A percentile compares a stretch with the other conserved stretches of the same genome.
Evolutionary conservation across 495 filamentous ascomycete genomes (phyloP).

Genomic region (Mycothermus thermophilus): DNA sequence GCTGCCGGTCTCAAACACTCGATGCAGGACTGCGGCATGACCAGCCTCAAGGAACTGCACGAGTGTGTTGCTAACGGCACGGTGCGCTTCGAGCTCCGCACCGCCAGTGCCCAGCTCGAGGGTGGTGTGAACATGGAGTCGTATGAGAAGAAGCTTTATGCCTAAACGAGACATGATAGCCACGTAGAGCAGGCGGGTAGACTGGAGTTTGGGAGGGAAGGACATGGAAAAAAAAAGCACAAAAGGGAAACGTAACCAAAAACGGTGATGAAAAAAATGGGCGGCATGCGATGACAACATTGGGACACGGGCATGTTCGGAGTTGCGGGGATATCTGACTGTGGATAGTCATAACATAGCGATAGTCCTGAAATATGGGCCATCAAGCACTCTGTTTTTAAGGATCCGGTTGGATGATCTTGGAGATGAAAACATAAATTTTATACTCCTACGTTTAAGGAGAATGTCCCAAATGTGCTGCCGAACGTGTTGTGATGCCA

Average conservation of each 20-base stretch:
- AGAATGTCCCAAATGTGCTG: too few relatives aligned
- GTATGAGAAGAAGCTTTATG: conserved; percentile 99
- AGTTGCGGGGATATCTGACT: conserved; percentile 7
- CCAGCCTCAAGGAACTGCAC: conserved; percentile 62
- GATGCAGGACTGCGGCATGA: conserved; percentile 85
- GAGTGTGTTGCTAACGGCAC: conserved; percentile 58
- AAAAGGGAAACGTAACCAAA: neutral
- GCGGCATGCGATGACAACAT: neutral
- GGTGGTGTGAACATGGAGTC: conserved; percentile 95
- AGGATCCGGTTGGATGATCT: too few relatives aligned
- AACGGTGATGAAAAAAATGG: neutral
- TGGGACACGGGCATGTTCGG: too few relatives aligned
- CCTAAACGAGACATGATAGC: conserved; percentile 27
- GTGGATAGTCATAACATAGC: too few relatives aligned
- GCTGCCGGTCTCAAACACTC: conserved; percentile 92
- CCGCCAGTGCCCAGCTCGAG: conserved; percentile 86
- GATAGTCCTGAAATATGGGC: too few relatives aligned
- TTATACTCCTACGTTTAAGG: too few relatives aligned
- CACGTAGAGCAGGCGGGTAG: too few relatives aligned
- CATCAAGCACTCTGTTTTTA: too few relatives aligned
- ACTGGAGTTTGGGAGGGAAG: too few relatives aligned
- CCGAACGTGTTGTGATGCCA: too few relatives aligned
- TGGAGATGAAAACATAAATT: too few relatives aligned
- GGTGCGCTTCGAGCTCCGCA: conserved; percentile 86
- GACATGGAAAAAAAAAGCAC: neutral